Conservation (phyloP, 305 asterid species). For the Solanum hybrid region DNA sequence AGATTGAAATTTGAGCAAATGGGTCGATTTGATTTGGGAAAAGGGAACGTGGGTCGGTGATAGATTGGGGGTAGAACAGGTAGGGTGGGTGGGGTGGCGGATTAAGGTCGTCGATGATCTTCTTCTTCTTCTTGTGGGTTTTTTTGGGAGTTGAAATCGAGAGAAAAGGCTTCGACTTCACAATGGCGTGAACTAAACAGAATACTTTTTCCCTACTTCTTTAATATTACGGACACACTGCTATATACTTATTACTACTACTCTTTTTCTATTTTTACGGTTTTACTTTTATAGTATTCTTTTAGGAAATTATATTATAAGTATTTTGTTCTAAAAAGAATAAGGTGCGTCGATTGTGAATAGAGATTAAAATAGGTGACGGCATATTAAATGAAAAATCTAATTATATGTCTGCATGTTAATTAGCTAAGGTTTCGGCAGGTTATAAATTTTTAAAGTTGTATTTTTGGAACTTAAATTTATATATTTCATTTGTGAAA, state of each 20-base stretch:
- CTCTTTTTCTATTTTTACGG: background rate
- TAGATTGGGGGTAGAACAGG: background rate
- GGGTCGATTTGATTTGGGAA: constrained; percentile 1
- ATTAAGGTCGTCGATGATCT: background rate
- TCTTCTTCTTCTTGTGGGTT: background rate
- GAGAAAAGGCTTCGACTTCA: background rate
- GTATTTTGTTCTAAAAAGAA: background rate
- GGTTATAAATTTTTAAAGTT: background rate
- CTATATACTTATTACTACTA: background rate
- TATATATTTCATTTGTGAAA: background rate
- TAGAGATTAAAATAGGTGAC: background rate
- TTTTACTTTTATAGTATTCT: background rate
- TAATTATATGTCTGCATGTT: background rate
- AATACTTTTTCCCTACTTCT: background rate
- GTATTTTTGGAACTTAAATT: background rate
- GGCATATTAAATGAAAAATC: background rate
- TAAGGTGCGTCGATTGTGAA: background rate
- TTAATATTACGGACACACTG: background rate
- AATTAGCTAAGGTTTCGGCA: background rate
- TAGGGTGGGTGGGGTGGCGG: background rate
- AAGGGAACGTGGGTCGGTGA: background rate
- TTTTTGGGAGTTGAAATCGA: constrained; percentile 1
- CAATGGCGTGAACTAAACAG: background rate
- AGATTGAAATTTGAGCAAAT: background rate
- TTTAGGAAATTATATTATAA: background rate